Conservation (phyloP, 176 grass and related monocot species). For the Oryza meyeriana region DNA sequence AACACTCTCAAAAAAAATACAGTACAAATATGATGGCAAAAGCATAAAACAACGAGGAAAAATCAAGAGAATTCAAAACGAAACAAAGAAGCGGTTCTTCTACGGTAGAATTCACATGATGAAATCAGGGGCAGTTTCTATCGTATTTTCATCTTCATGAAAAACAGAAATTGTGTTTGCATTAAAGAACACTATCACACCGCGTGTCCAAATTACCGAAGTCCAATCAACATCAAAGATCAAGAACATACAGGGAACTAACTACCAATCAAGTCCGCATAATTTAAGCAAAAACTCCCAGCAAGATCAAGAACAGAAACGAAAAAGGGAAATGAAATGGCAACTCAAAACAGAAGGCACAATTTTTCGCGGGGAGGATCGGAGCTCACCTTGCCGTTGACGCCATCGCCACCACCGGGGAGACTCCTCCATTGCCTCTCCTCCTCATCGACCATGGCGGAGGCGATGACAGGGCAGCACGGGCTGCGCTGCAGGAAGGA, state of each 20-base stretch:
- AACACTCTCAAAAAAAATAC: background rate
- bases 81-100: background rate
- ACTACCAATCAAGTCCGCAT: background rate
- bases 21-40: background rate
- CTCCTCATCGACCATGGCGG: background rate
- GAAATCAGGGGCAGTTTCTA: background rate
- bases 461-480: background rate
- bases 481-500: background rate
- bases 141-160: no score
- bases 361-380: background rate
- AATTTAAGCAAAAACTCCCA: background rate
- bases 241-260: background rate
- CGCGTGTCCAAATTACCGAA: background rate
- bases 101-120: background rate
- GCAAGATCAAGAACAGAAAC: background rate
- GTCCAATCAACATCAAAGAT: background rate
- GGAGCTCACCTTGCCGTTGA: slow-evolving; percentile 32
- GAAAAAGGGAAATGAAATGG: background rate
- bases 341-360: background rate
- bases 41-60: background rate
- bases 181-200: background rate
- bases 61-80: background rate
- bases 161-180: no score
- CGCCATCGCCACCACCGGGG: slow-evolving; percentile 35
- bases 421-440: background rate